Base-by-base conservation (phyloP, 2,329 filamentous ascomycete species). In the Penicillium sp. region DNA sequence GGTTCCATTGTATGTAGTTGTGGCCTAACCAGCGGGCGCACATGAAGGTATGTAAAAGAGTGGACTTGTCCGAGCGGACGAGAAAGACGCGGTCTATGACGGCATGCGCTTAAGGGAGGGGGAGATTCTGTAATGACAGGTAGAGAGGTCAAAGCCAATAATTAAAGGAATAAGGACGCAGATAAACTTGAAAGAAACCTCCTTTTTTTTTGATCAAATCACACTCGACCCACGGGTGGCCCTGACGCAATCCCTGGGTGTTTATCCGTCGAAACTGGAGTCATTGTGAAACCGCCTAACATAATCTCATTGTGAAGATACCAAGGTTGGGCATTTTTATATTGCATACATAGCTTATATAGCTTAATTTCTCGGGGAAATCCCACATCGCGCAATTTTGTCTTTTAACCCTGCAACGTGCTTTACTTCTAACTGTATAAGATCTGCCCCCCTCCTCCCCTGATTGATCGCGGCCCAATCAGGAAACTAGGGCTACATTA, bases 21-120 rank as follows among this genome's bases (percentile, higher is more conserved):
- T 49, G 61, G 57, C 63, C 61, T 57, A 57, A 31, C 61, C 61
- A 53, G 61, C 55, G 56, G 58, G 60, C 59, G 60, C 62, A 57
- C 61, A 66, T 64, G 7, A 49, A 46, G 53, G 43, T 47, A 46
- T 43, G 44, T 47, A 58, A 56, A 62, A 43, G 49, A 64, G 54
- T 49, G 54, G 63, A 60, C 65, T 66, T 67, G 68, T 69, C 70
- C 69, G 70, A 55, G 65, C 69, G 67, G 65, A 71, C 68, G 67
- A 71, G 65, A 61, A 49, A 48, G 49, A 58, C 29, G 52, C 38
- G 59, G 58, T 67, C 60, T 61, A 58, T 60, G 66, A 61, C 67
- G 61, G 63, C 70, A 71, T 72, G 61, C 67, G 63, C 67, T 51
- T 61, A 34, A 13, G 36, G 31, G n/a, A 36, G 54, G 52, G 56